These are phyloP conservation scores for Scutellaria minor DNA, from an alignment of 257 asterid species.

Conservation along the genomic window DNA sequence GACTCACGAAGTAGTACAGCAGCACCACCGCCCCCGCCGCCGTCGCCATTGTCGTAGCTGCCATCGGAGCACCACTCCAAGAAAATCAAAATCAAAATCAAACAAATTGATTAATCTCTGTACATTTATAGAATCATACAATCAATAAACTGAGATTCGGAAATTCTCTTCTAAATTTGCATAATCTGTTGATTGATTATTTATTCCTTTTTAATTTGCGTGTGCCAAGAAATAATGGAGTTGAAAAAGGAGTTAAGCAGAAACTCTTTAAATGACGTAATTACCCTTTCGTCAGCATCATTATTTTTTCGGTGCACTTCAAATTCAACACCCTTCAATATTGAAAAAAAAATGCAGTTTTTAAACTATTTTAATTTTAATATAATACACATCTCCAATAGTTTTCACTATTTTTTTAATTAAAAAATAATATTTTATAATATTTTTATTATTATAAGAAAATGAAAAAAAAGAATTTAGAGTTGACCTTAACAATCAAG, in stretches of 20 bases:
- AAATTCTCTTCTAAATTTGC: not conserved
- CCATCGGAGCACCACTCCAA: constrained; percentile 54
- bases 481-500: no score
- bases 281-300: constrained; percentile 6
- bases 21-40: constrained; percentile 81
- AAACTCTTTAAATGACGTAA: constrained; percentile 27
- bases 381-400: no score
- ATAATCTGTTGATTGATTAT: constrained; percentile 26
- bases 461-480: no score
- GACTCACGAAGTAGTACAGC: constrained; percentile 69
- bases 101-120: constrained; percentile 14
- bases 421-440: no score
- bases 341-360: no score
- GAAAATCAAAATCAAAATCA: constrained; percentile 30
- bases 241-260: constrained; percentile 34
- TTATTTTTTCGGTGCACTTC: not conserved
- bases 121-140: constrained; percentile 16
- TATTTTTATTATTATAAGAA: no score
- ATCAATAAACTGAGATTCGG: constrained; percentile 23
- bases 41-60: constrained; percentile 83
- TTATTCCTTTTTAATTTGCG: constrained; percentile 14
- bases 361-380: no score
- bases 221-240: constrained; percentile 19
- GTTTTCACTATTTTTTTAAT: no score
- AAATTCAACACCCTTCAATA: no score